Conservation (phyloP, 2,329 filamentous ascomycete species). For the Westerdykella sp. region DNA sequence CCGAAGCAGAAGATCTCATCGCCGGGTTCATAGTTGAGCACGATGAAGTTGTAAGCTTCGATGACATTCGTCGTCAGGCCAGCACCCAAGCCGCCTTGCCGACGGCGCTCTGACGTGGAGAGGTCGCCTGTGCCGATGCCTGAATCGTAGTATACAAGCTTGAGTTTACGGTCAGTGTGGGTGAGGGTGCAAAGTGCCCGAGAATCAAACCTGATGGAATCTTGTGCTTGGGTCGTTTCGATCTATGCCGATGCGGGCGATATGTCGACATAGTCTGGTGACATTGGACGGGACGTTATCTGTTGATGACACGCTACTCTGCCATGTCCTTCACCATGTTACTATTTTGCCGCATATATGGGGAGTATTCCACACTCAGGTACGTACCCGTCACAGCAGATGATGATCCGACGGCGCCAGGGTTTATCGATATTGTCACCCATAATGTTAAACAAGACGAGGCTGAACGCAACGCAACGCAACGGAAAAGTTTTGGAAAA, state of each 20-base stretch:
- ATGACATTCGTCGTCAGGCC: constrained; percentile 45
- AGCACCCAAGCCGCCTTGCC: constrained; percentile 39
- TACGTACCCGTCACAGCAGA: constrained; percentile 30
- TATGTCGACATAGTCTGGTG: constrained; percentile 30
- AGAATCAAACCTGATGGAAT: constrained; percentile 20
- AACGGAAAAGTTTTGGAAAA: background rate
- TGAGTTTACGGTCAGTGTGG: background rate
- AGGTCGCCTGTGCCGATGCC: constrained; percentile 32
- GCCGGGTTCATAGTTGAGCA: constrained; percentile 45
- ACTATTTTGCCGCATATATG: background rate
- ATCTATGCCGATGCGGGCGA: constrained; percentile 25
- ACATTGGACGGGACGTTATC: constrained; percentile 34
- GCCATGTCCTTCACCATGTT: constrained; percentile 22
- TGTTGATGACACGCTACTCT: constrained; percentile 24
- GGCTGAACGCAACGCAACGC: background rate
- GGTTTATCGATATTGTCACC: constrained; percentile 15
- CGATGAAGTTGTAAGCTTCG: constrained; percentile 47
- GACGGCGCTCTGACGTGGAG: constrained; percentile 16
- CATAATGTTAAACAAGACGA: constrained; percentile 5
- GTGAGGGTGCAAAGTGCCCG: background rate
- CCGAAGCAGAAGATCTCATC: constrained; percentile 46
- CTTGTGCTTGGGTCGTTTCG: constrained; percentile 17
- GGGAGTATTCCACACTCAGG: background rate
- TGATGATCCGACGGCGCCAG: constrained; percentile 29
- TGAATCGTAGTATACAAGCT: constrained; percentile 32